Base-by-base conservation (phyloP, 2,329 filamentous ascomycete species). In the Scedosporium apiospermum region DNA sequence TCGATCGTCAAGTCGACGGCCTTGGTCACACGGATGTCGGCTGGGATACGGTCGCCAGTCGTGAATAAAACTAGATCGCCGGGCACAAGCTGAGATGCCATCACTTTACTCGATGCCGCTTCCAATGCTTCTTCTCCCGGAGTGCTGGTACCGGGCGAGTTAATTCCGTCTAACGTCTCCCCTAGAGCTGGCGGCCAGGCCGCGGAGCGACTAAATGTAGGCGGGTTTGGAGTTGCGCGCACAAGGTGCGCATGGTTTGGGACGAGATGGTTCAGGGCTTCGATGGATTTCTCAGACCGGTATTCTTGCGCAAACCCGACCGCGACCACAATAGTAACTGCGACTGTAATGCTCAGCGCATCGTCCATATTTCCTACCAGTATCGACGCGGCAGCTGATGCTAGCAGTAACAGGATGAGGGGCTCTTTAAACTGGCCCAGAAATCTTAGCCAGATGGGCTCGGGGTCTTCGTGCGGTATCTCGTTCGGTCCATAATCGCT, bases 281-380 rank as follows among this genome's bases (percentile, higher is more conserved):
- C 95, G 67, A 99, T 86, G 2, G 93, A 98, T 75, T 99, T 96
- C 73, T 99, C 95, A 6, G 95, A 98, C 64, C 95, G 84, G 74
- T 99, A 99, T 76, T 99, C 95, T 73, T 99, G 95, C 61, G 98
- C 86, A 69, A 99, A 99, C 1, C 93, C 95, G 51, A 99, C 95
- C 0, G 89, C 89, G 26, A 99, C 93, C 5, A 99, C 95, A 68
- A 99, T 99, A 27, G 93, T 96, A 23, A 99, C 95, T 1, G 95
- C 95, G 38, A 96, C 87, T 0, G 93, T 90, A 71, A 99, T 99
- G 74, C 93, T 98, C 69, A 99, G 78, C 5, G 93, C 93, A 77
- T 99, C 96, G 69, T 98, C 93, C 71, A 88, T 87, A 71, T 99
- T 99, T 60, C 93, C 92, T 74, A 99, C 88, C 53, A 98, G 75